Evolutionary conservation across 805 yeast genomes (phyloP).

Genomic region (Lipomyces kockii): DNA sequence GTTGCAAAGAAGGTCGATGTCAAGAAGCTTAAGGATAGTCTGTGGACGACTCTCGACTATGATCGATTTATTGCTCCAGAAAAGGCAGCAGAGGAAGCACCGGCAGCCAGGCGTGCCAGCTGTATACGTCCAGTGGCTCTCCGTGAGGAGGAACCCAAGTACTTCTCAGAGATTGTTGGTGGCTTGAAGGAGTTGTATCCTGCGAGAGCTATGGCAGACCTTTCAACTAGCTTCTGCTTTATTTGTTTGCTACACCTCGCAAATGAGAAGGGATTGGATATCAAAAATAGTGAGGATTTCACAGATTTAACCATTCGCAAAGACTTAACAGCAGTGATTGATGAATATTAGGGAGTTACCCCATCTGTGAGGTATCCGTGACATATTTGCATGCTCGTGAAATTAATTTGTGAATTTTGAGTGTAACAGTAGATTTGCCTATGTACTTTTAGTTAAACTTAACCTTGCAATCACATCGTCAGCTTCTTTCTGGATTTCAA

Average conservation of each 20-base stretch:
- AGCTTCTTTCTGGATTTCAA: conserved; percentile 8
- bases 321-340: conserved; percentile 28
- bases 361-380: background rate
- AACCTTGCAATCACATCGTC: background rate
- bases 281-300: conserved; percentile 54
- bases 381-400: background rate
- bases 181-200: conserved; percentile 60
- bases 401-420: background rate
- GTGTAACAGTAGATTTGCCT: background rate
- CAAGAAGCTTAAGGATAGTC: conserved; percentile 67
- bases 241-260: conserved; percentile 84
- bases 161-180: conserved; percentile 55
- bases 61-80: conserved; percentile 32
- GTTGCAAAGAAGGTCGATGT: conserved; percentile 83
- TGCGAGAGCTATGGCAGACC: conserved; percentile 60
- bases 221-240: conserved; percentile 84
- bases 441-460: background rate
- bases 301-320: conserved; percentile 39
- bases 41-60: conserved; percentile 60
- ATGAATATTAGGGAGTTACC: conserved; percentile 15
- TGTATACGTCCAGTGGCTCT: conserved; percentile 21
- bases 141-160: background rate
- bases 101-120: conserved; percentile 43
- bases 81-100: conserved; percentile 41
- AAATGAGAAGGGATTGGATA: conserved; percentile 75